Evolutionary conservation across 2,329 filamentous ascomycete species (phyloP).

Genomic region (Xylaria sp.): DNA sequence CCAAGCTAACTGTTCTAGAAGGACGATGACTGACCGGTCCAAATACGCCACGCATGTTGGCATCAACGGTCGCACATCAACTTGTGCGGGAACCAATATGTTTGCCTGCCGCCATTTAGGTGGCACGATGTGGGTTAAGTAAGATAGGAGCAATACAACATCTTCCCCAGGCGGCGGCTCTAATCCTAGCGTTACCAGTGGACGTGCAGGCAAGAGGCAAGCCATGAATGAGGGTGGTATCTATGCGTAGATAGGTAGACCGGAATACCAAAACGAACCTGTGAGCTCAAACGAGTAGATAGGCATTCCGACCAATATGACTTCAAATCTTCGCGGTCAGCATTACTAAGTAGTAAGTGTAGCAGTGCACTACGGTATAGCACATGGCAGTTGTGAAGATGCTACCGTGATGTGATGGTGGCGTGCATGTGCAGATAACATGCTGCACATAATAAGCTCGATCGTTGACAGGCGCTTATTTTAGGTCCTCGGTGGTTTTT

Average conservation of each 20-base stretch:
- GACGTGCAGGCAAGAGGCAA: background rate
- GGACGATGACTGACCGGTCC: background rate
- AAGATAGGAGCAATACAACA: background rate
- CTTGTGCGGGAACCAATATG: background rate
- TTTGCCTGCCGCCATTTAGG: background rate
- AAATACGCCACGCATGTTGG: background rate
- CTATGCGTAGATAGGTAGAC: background rate
- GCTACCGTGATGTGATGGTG: conserved; percentile 46
- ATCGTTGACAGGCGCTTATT: conserved; percentile 31
- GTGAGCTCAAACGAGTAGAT: background rate
- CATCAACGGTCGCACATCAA: background rate
- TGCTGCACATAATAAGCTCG: conserved; percentile 18
- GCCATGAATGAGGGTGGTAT: background rate
- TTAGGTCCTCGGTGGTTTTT: background rate
- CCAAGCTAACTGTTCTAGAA: conserved; percentile 1
- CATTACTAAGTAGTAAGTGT: no score
- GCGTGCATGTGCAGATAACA: conserved; percentile 36
- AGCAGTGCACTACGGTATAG: conserved; percentile 21
- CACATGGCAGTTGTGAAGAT: conserved; percentile 35
- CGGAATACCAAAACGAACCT: background rate
- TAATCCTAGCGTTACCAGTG: background rate
- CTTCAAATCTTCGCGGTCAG: conserved; percentile 3
- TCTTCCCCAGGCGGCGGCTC: background rate
- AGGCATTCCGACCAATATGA: conserved; percentile 5
- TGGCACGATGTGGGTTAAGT: background rate